phyloP scores from a whole-genome alignment of 2,329 filamentous ascomycete genomes.

The Cladobotryum protrusum region DNA sequence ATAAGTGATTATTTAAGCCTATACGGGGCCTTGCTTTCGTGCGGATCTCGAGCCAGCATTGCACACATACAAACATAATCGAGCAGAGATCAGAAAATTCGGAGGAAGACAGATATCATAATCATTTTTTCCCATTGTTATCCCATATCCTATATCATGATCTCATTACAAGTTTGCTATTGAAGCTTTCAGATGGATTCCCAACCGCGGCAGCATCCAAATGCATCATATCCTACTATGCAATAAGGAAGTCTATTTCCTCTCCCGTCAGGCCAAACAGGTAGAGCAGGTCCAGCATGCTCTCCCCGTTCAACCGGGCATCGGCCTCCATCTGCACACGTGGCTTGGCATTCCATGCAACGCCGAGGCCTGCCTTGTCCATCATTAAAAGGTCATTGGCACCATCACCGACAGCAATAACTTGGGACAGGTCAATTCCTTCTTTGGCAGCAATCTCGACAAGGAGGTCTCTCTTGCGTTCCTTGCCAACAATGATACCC shows the following conservation, averaged over 20 bases:
- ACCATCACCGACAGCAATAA: slow-evolving; percentile 72
- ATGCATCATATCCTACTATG: background rate
- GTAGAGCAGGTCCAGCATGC: slow-evolving; percentile 65
- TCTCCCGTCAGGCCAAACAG: slow-evolving; percentile 65
- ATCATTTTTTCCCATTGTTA: background rate
- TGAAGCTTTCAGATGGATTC: background rate
- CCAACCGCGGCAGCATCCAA: background rate
- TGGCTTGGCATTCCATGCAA: slow-evolving; percentile 81
- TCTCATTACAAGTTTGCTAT: slow-evolving; percentile 1
- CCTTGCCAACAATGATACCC: slow-evolving; percentile 67
- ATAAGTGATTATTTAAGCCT: no score
- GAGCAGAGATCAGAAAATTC: no score
- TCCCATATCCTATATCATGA: background rate
- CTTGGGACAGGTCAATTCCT: slow-evolving; percentile 57
- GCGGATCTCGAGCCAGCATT: background rate
- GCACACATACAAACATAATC: background rate
- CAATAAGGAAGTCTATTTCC: slow-evolving; percentile 38
- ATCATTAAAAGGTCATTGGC: slow-evolving; percentile 82
- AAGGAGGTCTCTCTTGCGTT: slow-evolving; percentile 67
- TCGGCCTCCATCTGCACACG: slow-evolving; percentile 72
- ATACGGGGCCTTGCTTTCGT: background rate
- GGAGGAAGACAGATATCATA: background rate
- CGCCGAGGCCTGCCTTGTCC: slow-evolving; percentile 64
- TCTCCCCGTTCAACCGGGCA: slow-evolving; percentile 64
- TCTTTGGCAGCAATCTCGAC: slow-evolving; percentile 64